Evolutionary conservation across 2,329 filamentous ascomycete genomes (phyloP), one percentile per base, ranked within the genome.

Genomic region (Colletotrichum tofieldiae): DNA sequence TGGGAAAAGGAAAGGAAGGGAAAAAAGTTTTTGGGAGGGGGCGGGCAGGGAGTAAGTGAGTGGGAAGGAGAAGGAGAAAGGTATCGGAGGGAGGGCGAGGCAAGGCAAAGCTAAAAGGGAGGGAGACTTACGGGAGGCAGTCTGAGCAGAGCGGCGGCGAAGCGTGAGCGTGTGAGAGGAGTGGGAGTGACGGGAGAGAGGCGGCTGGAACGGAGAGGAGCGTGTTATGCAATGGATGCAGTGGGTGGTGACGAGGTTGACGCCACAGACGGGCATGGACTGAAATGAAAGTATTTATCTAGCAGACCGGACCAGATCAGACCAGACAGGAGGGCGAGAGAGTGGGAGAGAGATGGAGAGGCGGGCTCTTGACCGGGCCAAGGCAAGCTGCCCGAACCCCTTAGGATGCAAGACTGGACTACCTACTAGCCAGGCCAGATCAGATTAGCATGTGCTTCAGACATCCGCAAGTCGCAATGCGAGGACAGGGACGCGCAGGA

Each of bases 221-320:
- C 54, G 54, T 68, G 58, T 67, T 55, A 35, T 67, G 65, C 37
- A 62, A 59, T 65, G 39, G 51, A 64, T 68, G 52, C 49, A 37
- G 35, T 41, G n/a, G 55, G 41, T 71, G 68, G 51, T 71, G 68
- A 72, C 69, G 69, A 72, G 69, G 45, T 72, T 58, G 65, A 64
- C 69, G 69, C 69, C 69, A 72, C 69, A 68, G 43, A 64, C 45
- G 56, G 56, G 49, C 51, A 71, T 67, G 68, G 68, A 67, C 64
- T 61, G 64, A 67, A 58, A 71, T 67, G 68, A 71, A 69, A 72
- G 69, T 72, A 72, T 68, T 68, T 72, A 72, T 72, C 59, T 68
- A 64, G 59, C 65, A 56, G 51, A 37, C 18, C 35, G 8, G 35
- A 37, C 54, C 20, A 23, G 54, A 60, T 32, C 35, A 37, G 35